Evolutionary conservation across 225 moss, liverwort and hornwort species (phyloP), one percentile per base, ranked within the genome.

Genomic region (Thuidium tamariscinum): DNA sequence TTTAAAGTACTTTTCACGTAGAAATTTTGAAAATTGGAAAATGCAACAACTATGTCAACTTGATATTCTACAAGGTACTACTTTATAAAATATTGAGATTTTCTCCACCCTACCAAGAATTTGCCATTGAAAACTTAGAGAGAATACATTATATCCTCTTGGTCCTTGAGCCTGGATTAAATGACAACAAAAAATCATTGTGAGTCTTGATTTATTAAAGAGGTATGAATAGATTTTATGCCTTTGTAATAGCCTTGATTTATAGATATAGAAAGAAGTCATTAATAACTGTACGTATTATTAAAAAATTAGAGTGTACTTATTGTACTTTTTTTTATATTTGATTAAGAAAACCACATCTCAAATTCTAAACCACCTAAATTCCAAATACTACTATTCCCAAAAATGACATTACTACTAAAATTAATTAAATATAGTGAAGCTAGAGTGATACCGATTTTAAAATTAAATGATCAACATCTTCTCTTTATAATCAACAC

Each of bases 331-430:
- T n/a, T n/a, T 32, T 49, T 74, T 0, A 20, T 13, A 1, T 51
- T 21, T 49, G 49, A 74, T 49, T 7, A 49, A 49, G 21, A 49
- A 49, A 21, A 34, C 4, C 21, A 7, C 7, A 49, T 34, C 4
- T 32, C 30, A 71, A 29, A 46, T 29, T 46, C 6, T 29, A 29
- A 10, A 46, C 2, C 46, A 46, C 6, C 6, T 2, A 48, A 73
- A 49, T 32, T 0, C 13, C 7, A 74, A 49, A 49, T 74, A 4
- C 0, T 0, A 49, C 12, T 21, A 32, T 74, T 0, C 5, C 4
- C n/a, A n/a, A n/a, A n/a, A n/a, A 32, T 74, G 49, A 7, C 7
- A 73, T 49, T 26, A 23, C 4, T 49, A 27, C 4, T 48, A 20
- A 48, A 10, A 48, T 25, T 16, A 13, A 20, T 34, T 32, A 20